Percentiles rank a stretch among this genome's conserved stretches.
These are phyloP conservation scores for Telopea speciosissima DNA, from an alignment of 177 flowering plant genomes.

Conservation along the genomic window DNA sequence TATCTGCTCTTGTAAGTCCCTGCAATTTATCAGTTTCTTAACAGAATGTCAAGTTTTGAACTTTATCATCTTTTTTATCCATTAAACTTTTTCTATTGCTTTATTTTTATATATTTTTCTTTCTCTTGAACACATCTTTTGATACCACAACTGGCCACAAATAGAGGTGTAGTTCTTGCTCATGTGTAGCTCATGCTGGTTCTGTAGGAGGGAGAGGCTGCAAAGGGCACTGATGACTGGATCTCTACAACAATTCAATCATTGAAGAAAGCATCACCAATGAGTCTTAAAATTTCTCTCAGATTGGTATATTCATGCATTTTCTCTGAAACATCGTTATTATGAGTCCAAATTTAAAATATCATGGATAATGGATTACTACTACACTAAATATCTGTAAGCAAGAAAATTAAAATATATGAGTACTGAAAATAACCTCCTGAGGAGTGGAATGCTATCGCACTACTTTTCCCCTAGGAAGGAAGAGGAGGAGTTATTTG, in stretches of 20 bases:
- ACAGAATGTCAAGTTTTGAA: too few species aligned
- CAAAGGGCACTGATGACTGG: constrained; percentile 46
- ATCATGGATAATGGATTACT: not conserved
- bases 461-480: not conserved
- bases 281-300: constrained; percentile 75
- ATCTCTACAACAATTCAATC: constrained; percentile 46
- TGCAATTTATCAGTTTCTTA: not conserved
- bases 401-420: not conserved
- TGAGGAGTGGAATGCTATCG: not conserved
- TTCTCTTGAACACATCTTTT: not conserved
- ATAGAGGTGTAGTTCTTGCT: not conserved
- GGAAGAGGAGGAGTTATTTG: not conserved
- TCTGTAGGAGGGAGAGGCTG: constrained; percentile 52
- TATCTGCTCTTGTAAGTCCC: constrained; percentile 57
- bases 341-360: not conserved
- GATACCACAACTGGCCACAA: not conserved
- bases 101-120: not conserved
- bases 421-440: not conserved
- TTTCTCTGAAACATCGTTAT: not conserved
- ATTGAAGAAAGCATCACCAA: constrained; percentile 84
- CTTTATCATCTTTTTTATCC: not conserved
- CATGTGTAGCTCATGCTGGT: constrained; percentile 7
- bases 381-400: not conserved
- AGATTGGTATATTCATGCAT: constrained; percentile 52
- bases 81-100: not conserved